phyloP scores from a whole-genome alignment of 2,329 filamentous ascomycete species.

The Ustulina deusta region DNA sequence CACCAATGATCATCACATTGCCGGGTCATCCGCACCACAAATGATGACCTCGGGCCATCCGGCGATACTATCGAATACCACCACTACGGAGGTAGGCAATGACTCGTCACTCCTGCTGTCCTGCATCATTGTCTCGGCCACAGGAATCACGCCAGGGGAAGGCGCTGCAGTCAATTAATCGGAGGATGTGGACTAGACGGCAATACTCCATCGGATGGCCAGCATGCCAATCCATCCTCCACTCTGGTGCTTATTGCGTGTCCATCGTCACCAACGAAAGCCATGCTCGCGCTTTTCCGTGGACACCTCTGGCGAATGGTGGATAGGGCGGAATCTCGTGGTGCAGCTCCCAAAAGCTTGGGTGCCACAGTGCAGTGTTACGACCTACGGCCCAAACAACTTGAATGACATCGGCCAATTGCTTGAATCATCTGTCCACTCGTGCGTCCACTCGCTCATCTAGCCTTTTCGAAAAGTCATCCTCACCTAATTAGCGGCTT shows the following conservation, averaged over 20 bases:
- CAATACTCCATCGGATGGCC: conserved; percentile 21
- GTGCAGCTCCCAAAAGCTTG: conserved; percentile 30
- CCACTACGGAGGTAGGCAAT: conserved; percentile 25
- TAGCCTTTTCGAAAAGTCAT: conserved; percentile 19
- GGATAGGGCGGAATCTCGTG: conserved; percentile 30
- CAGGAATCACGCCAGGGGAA: conserved; percentile 23
- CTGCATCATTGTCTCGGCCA: conserved; percentile 35
- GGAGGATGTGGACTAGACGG: conserved; percentile 13
- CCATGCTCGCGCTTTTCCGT: conserved; percentile 7
- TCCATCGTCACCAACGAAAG: conserved; percentile 24
- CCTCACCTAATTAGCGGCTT: conserved; percentile 30
- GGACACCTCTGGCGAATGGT: conserved; percentile 26
- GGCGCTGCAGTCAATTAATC: conserved; percentile 27
- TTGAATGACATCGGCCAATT: conserved; percentile 35
- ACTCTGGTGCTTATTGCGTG: conserved; percentile 30
- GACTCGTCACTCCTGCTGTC: conserved; percentile 37
- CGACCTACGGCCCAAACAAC: conserved; percentile 21
- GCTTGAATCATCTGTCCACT: conserved; percentile 21
- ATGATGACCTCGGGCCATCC: conserved; percentile 29
- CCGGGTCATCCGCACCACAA: conserved; percentile 34
- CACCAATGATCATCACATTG: conserved; percentile 33
- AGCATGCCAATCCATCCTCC: conserved; percentile 31
- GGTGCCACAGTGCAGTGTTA: conserved; percentile 27
- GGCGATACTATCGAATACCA: conserved; percentile 18
- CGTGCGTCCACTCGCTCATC: not conserved